Evolutionary conservation across 768 basidiomycete species (phyloP).

Genomic region (Leccinum imitatum): DNA sequence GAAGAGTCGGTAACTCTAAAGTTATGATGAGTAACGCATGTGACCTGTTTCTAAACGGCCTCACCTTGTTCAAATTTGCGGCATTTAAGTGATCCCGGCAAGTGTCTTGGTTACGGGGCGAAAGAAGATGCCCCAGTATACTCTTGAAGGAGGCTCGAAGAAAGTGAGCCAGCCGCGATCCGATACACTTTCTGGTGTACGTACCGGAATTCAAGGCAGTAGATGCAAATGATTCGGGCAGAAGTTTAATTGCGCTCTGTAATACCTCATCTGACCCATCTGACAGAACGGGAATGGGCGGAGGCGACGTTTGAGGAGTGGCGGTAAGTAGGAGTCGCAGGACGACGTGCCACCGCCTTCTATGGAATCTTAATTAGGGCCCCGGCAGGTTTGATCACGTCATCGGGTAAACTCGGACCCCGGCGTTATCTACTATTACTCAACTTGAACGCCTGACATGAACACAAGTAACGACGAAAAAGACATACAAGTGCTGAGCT

Average conservation of each 20-base stretch:
- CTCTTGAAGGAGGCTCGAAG: neutral
- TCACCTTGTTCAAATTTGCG: neutral
- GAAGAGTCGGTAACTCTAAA: neutral
- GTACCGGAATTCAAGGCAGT: neutral
- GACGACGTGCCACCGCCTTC: too few species aligned
- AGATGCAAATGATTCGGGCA: neutral
- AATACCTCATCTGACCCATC: too few species aligned
- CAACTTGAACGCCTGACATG: neutral
- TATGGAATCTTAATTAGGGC: too few species aligned
- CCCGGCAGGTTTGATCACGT: too few species aligned
- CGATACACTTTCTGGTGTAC: neutral
- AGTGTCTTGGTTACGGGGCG: neutral
- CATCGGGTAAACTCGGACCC: too few species aligned
- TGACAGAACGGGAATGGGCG: too few species aligned
- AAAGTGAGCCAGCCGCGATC: neutral
- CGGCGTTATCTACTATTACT: too few species aligned
- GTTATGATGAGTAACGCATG: neutral
- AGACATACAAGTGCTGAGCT: too few species aligned
- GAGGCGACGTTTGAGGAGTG: too few species aligned
- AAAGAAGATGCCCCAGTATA: neutral
- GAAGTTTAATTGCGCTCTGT: neutral
- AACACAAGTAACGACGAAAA: neutral
- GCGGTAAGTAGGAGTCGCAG: too few species aligned
- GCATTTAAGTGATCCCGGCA: neutral
- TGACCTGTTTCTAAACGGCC: neutral